Evolutionary conservation across 2,329 filamentous ascomycete genomes (phyloP), one percentile per base, ranked within the genome.

Genomic region (Mollisiaceae sp.): DNA sequence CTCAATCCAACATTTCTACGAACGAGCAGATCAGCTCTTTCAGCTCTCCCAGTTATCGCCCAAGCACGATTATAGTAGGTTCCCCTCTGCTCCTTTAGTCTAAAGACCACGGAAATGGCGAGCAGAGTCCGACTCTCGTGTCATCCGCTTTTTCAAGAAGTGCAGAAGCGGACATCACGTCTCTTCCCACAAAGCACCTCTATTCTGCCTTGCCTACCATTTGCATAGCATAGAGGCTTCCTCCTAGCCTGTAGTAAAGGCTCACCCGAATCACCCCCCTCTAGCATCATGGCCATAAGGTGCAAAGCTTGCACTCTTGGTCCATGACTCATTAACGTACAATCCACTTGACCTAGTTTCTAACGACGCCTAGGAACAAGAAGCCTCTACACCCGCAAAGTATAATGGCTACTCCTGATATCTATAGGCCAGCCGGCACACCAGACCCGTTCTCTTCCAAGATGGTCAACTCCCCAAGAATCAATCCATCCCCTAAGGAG

Each of bases 381-480:
- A 15, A 11, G 8, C n/a, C 27, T 32, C 22, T 15, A 54, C 45
- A 22, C 45, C 2, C 8, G 2, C 22, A 11, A 54, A 54, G 24
- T 35, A 54, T 11, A 54, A 75, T 75, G 73, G 72, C 73, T 6
- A 71, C 72, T 32, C 50, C 72, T 24, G 70, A 73, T 43, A 61
- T 75, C 20, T 70, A 65, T 54, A 56, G 63, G 27, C 69, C 67
- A 15, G 57, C 67, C 36, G 71, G 71, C n/a, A 70, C 69, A 18
- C 69, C 71, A 32, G 71, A 74, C 39, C 62, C 60, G n/a, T 69
- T 69, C 55, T 69, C 71, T 36, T 66, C 69, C 20, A 72, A 74
- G 45, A 67, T 70, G 18, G 64, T 71, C 63, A 72, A 67, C 63
- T 72, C 72, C 27, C 69, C 72, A 32, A 66, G 61, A 56, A 38